Conservation (phyloP, 2,329 filamentous ascomycete species). For the Cladorrhinum sp. region DNA sequence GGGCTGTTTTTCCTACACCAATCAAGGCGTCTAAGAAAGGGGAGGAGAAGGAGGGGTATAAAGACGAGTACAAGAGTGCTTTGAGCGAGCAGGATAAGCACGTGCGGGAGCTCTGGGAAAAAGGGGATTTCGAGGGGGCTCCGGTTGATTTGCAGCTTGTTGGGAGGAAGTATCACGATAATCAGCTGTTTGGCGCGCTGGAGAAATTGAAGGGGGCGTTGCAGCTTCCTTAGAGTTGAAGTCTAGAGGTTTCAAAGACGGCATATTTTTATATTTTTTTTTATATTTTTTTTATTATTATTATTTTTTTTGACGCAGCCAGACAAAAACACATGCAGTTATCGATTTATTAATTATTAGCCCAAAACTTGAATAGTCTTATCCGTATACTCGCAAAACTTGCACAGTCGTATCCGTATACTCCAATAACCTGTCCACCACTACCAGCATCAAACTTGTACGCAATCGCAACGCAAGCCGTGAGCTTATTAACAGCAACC, state of each 20-base stretch:
- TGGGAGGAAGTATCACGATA: slow-evolving; percentile 35
- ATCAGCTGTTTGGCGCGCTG: slow-evolving; percentile 33
- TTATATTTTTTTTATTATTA: no score
- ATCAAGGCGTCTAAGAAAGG: slow-evolving; percentile 30
- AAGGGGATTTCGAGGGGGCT: slow-evolving; percentile 33
- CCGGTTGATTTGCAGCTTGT: slow-evolving; percentile 36
- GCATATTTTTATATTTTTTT: background rate
- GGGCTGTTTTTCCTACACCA: slow-evolving; percentile 35
- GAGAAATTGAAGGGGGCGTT: slow-evolving; percentile 24
- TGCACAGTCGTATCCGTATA: no score
- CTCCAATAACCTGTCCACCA: no score
- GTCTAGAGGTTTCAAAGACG: background rate
- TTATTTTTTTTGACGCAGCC: no score
- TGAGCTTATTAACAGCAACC: background rate
- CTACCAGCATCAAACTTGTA: no score
- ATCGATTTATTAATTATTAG: no score
- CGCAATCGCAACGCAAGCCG: no score
- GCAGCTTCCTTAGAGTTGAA: background rate
- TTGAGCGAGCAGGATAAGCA: slow-evolving; percentile 32
- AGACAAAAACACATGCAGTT: no score
- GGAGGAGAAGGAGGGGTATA: slow-evolving; percentile 32
- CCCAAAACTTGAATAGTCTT: no score
- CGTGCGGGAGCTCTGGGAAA: slow-evolving; percentile 34
- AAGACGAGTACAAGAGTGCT: slow-evolving; percentile 20
- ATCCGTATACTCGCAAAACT: no score